Evolutionary conservation across 1,139 yeast species (phyloP).

Genomic region (Magnusiomyces clavatus): DNA sequence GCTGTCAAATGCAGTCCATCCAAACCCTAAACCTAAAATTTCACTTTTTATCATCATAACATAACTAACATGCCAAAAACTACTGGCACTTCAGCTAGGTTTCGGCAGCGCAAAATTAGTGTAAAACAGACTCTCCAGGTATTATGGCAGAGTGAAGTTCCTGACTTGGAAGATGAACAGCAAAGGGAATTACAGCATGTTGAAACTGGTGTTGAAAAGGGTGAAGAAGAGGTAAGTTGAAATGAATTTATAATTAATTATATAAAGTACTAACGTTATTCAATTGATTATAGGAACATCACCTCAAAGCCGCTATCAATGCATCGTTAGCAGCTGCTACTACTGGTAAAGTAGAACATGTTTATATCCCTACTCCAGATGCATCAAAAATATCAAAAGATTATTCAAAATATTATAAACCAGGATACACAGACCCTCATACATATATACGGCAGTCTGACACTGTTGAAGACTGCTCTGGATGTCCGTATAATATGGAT

Average conservation of each 20-base stretch:
- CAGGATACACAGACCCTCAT: slow-evolving; percentile 63
- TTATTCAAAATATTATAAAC: slow-evolving; percentile 61
- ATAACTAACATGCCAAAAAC: slow-evolving; percentile 1
- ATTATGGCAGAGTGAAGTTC: slow-evolving; percentile 68
- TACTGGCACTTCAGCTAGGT: slow-evolving; percentile 43
- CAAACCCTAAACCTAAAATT: too few relatives aligned
- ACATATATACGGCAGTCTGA: slow-evolving; percentile 84
- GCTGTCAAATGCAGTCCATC: too few relatives aligned
- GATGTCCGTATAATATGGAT: slow-evolving; percentile 84
- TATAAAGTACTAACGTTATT: slow-evolving; percentile 1
- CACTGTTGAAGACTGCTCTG: slow-evolving; percentile 88
- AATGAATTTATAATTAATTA: too few relatives aligned
- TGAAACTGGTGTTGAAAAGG: slow-evolving; percentile 97
- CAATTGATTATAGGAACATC: slow-evolving; percentile 50
- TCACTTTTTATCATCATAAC: too few relatives aligned
- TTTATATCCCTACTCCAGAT: slow-evolving; percentile 95
- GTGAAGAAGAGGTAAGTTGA: slow-evolving; percentile 63
- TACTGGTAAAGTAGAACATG: slow-evolving; percentile 48
- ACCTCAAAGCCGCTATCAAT: slow-evolving; percentile 81
- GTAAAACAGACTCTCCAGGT: slow-evolving; percentile 85
- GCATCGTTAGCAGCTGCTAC: slow-evolving; percentile 55
- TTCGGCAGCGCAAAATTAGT: slow-evolving; percentile 85
- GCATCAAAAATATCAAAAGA: slow-evolving; percentile 82
- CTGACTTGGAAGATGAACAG: slow-evolving; percentile 62
- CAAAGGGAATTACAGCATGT: slow-evolving; percentile 84